Conservation (phyloP, 2,329 filamentous ascomycete species). For the Cladobotryum mycophilum region DNA sequence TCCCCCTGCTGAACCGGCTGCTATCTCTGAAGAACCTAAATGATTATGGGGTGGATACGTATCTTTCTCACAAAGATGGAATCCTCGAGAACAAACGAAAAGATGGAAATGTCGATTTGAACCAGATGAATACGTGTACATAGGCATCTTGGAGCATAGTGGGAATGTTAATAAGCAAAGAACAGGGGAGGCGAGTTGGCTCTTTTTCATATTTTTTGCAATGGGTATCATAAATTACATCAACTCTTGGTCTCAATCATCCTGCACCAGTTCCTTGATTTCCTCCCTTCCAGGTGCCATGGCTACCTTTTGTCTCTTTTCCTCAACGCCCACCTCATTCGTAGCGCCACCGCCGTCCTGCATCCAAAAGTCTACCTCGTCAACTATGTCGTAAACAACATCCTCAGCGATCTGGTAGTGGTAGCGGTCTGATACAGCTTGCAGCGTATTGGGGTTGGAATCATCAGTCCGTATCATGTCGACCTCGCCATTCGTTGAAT, state of each 20-base stretch:
- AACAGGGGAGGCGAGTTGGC: no score
- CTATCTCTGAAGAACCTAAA: background rate
- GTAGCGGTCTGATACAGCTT: constrained; percentile 71
- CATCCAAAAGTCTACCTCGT: constrained; percentile 88
- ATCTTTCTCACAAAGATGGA: background rate
- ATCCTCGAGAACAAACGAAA: no score
- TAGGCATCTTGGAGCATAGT: no score
- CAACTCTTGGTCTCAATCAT: constrained; percentile 36
- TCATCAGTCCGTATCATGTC: constrained; percentile 35
- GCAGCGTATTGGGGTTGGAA: constrained; percentile 31
- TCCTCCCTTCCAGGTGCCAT: constrained; percentile 45
- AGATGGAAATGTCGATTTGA: no score
- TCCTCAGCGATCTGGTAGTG: constrained; percentile 94
- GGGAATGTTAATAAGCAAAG: no score
- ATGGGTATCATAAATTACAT: constrained; percentile 1
- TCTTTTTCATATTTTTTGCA: background rate
- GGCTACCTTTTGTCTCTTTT: constrained; percentile 37
- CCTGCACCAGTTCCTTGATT: constrained; percentile 61
- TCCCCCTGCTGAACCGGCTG: no score
- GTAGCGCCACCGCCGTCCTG: constrained; percentile 55
- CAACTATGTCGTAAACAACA: constrained; percentile 83
- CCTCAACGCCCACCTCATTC: constrained; percentile 39
- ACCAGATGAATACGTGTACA: no score
- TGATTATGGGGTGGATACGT: background rate
- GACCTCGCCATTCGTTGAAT: constrained; percentile 38